Percentiles rank a stretch among this genome's conserved stretches.
phyloP scores from a whole-genome alignment of 129 eudicot species.

The carrot (Daucus carota) region DNA sequence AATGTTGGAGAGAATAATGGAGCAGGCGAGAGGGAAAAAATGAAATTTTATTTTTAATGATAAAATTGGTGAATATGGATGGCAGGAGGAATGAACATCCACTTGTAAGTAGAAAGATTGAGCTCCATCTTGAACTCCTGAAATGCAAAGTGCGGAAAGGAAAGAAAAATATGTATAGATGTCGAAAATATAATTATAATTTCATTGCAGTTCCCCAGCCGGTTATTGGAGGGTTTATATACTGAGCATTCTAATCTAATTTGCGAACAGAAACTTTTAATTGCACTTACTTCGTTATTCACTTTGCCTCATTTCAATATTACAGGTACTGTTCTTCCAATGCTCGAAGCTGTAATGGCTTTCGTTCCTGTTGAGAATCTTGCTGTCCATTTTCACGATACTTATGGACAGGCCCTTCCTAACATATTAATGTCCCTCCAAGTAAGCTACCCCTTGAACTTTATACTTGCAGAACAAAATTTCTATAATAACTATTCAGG shows the following conservation, averaged over 20 bases:
- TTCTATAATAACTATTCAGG: not conserved
- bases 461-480: not conserved
- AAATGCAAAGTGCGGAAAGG: not conserved
- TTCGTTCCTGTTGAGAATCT: slow-evolving; percentile 86
- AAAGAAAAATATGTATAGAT: not conserved
- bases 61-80: not conserved
- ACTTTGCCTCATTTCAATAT: not conserved
- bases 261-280: not conserved
- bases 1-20: not conserved
- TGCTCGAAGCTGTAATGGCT: slow-evolving; percentile 89
- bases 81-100: not conserved
- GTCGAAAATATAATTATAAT: not conserved
- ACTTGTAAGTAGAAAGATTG: not conserved
- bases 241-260: not conserved
- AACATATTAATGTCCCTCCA: slow-evolving; percentile 89
- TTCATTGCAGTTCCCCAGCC: not conserved
- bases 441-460: slow-evolving; percentile 39
- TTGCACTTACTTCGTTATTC: slow-evolving; percentile 1
- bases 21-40: not conserved
- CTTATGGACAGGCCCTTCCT: slow-evolving; percentile 96
- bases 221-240: not conserved
- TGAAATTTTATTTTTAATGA: not conserved
- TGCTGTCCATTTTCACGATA: slow-evolving; percentile 97
- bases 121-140: not conserved
- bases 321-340: slow-evolving; percentile 77